These are phyloP conservation scores for Talaromyces trachyspermus DNA, from an alignment of 495 filamentous ascomycete genomes.

Conservation along the genomic window DNA sequence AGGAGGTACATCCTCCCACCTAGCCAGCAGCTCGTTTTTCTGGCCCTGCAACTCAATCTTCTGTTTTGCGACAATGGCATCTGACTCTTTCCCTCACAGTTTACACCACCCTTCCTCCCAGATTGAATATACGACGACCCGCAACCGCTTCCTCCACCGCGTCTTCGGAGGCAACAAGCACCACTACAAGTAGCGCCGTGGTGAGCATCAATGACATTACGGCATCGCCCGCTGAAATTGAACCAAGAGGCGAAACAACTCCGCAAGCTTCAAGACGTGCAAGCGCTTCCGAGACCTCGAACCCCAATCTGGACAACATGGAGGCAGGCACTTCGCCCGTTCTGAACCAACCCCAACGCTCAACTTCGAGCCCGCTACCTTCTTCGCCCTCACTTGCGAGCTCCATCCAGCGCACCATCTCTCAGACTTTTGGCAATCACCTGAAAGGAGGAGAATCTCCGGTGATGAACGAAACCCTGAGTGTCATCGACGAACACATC, in stretches of 20 bases:
- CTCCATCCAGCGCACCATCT: constrained; percentile 40
- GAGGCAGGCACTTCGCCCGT: constrained; percentile 13
- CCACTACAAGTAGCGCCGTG: background rate
- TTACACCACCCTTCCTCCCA: constrained; percentile 29
- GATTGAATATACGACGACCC: constrained; percentile 5
- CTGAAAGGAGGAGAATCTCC: constrained; percentile 56
- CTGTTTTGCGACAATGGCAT: constrained; percentile 3
- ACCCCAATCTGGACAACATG: constrained; percentile 16
- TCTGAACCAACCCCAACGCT: constrained; percentile 26
- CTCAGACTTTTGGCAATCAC: constrained; percentile 37
- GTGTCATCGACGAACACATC: constrained; percentile 97
- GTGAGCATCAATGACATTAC: constrained; percentile 1
- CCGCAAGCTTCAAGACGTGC: constrained; percentile 42
- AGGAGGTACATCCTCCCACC: constrained; percentile 55
- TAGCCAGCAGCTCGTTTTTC: background rate
- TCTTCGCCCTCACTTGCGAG: constrained; percentile 28
- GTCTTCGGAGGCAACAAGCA: constrained; percentile 6
- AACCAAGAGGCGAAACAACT: constrained; percentile 33
- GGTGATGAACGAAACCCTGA: constrained; percentile 93
- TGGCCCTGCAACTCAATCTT: constrained; percentile 13
- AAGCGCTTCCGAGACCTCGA: constrained; percentile 27
- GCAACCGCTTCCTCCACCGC: constrained; percentile 1
- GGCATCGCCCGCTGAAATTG: constrained; percentile 21
- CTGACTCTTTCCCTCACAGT: constrained; percentile 16
- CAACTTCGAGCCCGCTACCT: constrained; percentile 36